These are phyloP conservation scores for Lecanoromycetidae sp. DNA, from an alignment of 2,329 filamentous ascomycete species.

Conservation along the genomic window DNA sequence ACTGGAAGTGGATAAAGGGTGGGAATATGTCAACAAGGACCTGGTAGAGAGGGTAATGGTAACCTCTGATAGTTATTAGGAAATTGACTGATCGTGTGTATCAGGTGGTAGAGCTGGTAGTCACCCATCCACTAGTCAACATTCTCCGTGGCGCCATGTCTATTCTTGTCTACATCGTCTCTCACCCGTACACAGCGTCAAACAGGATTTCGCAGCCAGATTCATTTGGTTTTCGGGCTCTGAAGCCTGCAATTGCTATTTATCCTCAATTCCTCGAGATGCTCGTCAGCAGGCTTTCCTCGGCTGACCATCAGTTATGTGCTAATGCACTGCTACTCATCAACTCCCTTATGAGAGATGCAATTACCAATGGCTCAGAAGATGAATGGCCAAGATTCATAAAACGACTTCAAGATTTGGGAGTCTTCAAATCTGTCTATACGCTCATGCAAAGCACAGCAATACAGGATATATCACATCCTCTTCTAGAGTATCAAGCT, in stretches of 20 bases:
- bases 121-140: constrained; percentile 91
- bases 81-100: not conserved
- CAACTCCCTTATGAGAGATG: constrained; percentile 88
- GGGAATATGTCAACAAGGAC: constrained; percentile 54
- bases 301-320: constrained; percentile 88
- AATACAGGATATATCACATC: constrained; percentile 78
- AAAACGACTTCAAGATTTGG: constrained; percentile 82
- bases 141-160: constrained; percentile 95
- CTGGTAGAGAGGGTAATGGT: constrained; percentile 46
- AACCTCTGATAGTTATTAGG: not conserved
- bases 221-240: constrained; percentile 73
- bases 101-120: constrained; percentile 77
- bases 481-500: constrained; percentile 83
- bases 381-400: constrained; percentile 94
- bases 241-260: constrained; percentile 82
- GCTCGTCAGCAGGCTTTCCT: constrained; percentile 80
- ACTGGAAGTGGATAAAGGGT: constrained; percentile 93
- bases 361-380: constrained; percentile 62
- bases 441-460: constrained; percentile 88
- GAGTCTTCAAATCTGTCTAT: constrained; percentile 84
- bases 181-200: constrained; percentile 57
- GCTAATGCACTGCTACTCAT: constrained; percentile 91
- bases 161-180: constrained; percentile 84
- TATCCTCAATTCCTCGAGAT: constrained; percentile 92
- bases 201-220: constrained; percentile 41